Conservation (phyloP, 257 asterid species). For the Solanum bulbocastanum region DNA sequence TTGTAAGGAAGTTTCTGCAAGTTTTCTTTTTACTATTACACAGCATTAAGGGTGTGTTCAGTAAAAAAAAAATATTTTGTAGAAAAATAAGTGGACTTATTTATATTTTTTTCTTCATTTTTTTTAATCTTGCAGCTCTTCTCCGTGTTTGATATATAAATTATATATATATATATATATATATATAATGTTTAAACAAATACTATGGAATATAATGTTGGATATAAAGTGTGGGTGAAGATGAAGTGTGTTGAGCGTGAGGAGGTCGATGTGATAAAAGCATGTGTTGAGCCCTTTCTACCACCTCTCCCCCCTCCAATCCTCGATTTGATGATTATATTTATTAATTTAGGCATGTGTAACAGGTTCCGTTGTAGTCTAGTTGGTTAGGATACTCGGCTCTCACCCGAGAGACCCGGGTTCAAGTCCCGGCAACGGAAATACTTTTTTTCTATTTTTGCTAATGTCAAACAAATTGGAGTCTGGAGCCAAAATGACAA, state of each 20-base stretch:
- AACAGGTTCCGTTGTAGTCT: slow-evolving; percentile 72
- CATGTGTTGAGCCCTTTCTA: background rate
- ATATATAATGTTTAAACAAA: too few species aligned
- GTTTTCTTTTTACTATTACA: background rate
- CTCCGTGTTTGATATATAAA: background rate
- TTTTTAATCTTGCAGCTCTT: too few species aligned
- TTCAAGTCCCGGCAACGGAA: slow-evolving; percentile 78
- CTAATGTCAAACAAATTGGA: too few species aligned
- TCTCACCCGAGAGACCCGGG: slow-evolving; percentile 99
- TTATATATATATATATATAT: too few species aligned
- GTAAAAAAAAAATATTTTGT: too few species aligned
- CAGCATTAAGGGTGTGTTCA: background rate
- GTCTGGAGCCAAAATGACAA: too few species aligned
- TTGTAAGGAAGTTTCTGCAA: background rate
- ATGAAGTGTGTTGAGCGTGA: background rate
- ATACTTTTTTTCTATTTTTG: too few species aligned
- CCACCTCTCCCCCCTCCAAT: background rate
- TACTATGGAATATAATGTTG: too few species aligned
- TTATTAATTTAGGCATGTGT: background rate
- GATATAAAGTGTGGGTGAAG: background rate
- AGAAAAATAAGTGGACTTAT: background rate
- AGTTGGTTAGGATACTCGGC: slow-evolving; percentile 99
- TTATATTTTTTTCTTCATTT: background rate
- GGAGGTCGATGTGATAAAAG: background rate
- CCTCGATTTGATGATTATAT: background rate